A percentile compares a stretch with the other conserved stretches of the same genome.
Evolutionary conservation across 164 flowering plant genomes (phyloP).

Genomic region (Annona squamosa): DNA sequence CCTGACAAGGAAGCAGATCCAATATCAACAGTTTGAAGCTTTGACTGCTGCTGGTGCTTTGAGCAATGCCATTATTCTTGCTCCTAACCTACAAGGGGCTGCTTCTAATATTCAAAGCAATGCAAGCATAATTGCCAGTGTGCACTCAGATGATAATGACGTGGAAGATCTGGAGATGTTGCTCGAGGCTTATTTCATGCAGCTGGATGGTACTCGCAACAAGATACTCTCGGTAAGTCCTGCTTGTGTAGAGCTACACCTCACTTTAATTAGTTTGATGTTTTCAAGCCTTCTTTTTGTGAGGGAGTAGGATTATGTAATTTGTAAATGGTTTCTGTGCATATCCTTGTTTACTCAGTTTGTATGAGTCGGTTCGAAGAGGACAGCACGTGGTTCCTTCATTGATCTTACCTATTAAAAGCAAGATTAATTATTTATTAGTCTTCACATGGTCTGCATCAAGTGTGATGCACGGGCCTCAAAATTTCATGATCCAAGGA

Average conservation of each 20-base stretch:
- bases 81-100: conserved; percentile 36
- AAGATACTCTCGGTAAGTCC: conserved; percentile 80
- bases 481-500: background rate
- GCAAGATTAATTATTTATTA: background rate
- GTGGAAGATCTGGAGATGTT: conserved; percentile 98
- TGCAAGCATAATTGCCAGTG: conserved; percentile 60
- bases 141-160: conserved; percentile 50
- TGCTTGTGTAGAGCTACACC: background rate
- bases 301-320: too few relatives aligned
- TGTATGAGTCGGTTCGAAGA: background rate
- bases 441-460: background rate
- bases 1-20: conserved; percentile 81
- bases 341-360: background rate
- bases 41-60: conserved; percentile 34
- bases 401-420: background rate
- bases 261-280: too few relatives aligned
- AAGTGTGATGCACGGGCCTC: background rate
- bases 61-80: conserved; percentile 30
- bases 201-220: conserved; percentile 89
- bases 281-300: too few relatives aligned
- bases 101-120: conserved; percentile 48
- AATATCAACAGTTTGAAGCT: conserved; percentile 68
- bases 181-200: conserved; percentile 97
- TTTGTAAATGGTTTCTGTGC: too few relatives aligned
- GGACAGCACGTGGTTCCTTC: background rate